A percentile compares a stretch with the other conserved stretches of the same genome.
Evolutionary conservation across 1,139 yeast species (phyloP).

Genomic region (Suhomyces kunorum): DNA sequence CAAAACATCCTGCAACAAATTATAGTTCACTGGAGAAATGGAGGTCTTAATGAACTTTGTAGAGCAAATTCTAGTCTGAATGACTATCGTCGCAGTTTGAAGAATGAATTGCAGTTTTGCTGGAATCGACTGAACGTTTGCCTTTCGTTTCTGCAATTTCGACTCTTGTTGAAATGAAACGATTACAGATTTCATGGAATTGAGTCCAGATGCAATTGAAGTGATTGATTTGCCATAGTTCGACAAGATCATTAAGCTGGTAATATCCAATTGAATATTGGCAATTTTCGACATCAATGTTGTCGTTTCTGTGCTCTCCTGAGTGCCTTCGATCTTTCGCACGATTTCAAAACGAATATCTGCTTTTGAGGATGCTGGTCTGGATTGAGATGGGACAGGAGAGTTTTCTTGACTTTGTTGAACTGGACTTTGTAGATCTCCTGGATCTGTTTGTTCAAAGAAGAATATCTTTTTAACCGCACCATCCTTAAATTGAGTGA

Average conservation of each 20-base stretch:
- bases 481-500: constrained; percentile 24
- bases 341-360: constrained; percentile 58
- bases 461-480: constrained; percentile 22
- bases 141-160: neutral
- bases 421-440: constrained; percentile 2
- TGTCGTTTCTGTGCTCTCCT: constrained; percentile 37
- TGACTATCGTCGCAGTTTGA: constrained; percentile 35
- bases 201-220: constrained; percentile 10
- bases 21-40: constrained; percentile 42
- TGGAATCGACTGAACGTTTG: neutral
- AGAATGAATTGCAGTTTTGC: constrained; percentile 23
- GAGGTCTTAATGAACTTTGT: constrained; percentile 20
- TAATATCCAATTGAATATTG: constrained; percentile 31
- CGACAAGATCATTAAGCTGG: constrained; percentile 19
- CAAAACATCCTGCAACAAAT: constrained; percentile 30
- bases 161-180: neutral
- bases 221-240: constrained; percentile 17
- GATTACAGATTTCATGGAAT: constrained; percentile 10
- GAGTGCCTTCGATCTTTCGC: constrained; percentile 24
- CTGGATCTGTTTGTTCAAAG: constrained; percentile 16
- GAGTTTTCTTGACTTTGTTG: neutral
- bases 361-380: constrained; percentile 29
- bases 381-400: neutral
- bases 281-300: constrained; percentile 49
- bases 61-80: constrained; percentile 17